Base-by-base conservation (phyloP, 2,329 filamentous ascomycete species). In the Aciculosporium take region DNA sequence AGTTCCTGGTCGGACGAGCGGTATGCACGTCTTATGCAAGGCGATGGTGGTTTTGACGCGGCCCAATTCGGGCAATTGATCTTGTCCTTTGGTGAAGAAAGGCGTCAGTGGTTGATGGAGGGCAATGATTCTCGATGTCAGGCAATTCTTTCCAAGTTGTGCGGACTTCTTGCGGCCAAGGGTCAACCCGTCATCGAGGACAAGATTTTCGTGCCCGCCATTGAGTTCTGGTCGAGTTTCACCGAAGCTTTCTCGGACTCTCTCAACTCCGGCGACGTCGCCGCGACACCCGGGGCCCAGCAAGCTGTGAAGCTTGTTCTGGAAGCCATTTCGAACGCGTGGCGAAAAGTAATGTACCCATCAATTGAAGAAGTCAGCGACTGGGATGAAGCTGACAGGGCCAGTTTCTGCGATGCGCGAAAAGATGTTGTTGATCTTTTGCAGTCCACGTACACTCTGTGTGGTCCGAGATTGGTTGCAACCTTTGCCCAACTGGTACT, bases 211-310 rank as follows among this genome's bases (percentile, higher is more conserved):
- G 73, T 83, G 1, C 74, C 77, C 1, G 75, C 79, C 1, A 68
- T 89, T 12, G 84, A 91, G 51, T 89, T 91, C 55, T 91, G 85
- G 84, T 80, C 75, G 15, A 79, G 75, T 1, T 86, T 80, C 54
- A 74, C 84, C 5, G 84, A 87, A 58, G 73, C 74, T 10, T 68
- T 78, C 65, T 73, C 68, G 45, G 81, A 77, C 54, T 66, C 61
- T 8, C 61, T 72, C 35, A 74, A 68, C 45, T 68, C 70, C 1
- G 66, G 67, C n/a, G 65, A 69, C 20, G 60, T 61, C 4, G 55
- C 59, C 4, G 59, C 64, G 5, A 59, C 64, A 3, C 49, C 59
- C 6, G 85, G 80, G 79, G 67, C 80, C 37, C 60, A 65, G 7
- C 57, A 66, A 7, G 77, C 80, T 2, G 68, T 76, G 38, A 60